Conservation (phyloP, 2,329 filamentous ascomycete species). For the Fusarium sp. region DNA sequence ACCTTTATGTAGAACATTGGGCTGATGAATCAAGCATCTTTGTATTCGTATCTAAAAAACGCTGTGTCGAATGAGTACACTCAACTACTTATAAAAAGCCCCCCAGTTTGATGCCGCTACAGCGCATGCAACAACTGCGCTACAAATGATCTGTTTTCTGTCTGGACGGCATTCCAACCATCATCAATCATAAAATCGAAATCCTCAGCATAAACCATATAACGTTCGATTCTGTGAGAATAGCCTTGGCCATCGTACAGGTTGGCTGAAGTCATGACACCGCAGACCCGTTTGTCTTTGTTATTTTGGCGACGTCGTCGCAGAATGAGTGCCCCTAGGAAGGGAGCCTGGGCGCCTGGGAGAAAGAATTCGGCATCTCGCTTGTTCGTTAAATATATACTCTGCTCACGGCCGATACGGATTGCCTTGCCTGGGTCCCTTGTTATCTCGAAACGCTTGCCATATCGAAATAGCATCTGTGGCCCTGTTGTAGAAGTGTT, state of each 20-base stretch:
- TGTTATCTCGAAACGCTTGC: conserved; percentile 4
- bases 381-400: neutral
- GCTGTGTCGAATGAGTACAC: neutral
- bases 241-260: neutral
- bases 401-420: neutral
- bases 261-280: neutral
- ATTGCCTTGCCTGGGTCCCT: neutral
- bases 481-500: neutral
- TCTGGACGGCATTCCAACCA: neutral
- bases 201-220: conserved; percentile 2
- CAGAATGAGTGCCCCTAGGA: neutral
- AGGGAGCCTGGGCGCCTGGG: neutral
- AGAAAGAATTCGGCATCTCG: neutral
- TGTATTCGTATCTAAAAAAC: neutral
- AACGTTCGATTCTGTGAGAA: neutral
- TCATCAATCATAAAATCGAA: neutral
- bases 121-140: neutral
- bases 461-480: conserved; percentile 1
- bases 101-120: neutral
- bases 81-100: neutral
- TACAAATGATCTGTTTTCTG: neutral
- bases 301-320: neutral
- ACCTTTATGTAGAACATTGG: neutral
- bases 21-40: neutral
- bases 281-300: neutral